Percentiles rank a stretch among this genome's conserved stretches.
Conservation (phyloP, 1,139 yeast species). For the Schwanniomyces etchellsii region DNA sequence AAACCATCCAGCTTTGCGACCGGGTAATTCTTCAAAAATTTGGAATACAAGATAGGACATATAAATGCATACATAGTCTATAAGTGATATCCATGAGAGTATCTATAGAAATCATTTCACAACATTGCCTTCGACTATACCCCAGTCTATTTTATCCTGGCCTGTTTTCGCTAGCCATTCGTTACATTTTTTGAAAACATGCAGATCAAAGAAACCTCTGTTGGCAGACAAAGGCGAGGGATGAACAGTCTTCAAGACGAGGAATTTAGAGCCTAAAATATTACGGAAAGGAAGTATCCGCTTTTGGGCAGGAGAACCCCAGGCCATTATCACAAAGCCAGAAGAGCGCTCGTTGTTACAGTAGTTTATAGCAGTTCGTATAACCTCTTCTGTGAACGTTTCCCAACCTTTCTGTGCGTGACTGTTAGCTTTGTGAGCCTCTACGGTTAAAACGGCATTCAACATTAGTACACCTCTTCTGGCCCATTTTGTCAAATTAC, state of each 20-base stretch:
- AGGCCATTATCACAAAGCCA: constrained; percentile 77
- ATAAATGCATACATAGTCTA: not conserved
- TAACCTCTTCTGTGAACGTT: constrained; percentile 69
- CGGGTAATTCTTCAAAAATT: not conserved
- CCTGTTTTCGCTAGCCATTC: constrained; percentile 59
- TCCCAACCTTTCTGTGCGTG: constrained; percentile 96
- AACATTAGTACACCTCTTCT: constrained; percentile 80
- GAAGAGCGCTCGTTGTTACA: constrained; percentile 17
- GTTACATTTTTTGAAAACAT: constrained; percentile 68
- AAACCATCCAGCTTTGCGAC: no score
- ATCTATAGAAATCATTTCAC: constrained; percentile 12
- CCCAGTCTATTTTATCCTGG: constrained; percentile 62
- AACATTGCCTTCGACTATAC: constrained; percentile 22
- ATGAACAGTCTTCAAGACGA: constrained; percentile 72
- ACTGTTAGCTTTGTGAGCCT: constrained; percentile 90
- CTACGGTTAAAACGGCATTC: constrained; percentile 86
- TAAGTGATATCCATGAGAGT: no score
- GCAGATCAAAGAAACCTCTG: constrained; percentile 72
- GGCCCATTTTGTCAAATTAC: constrained; percentile 83
- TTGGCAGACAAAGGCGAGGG: constrained; percentile 93
- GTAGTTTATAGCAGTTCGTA: constrained; percentile 40
- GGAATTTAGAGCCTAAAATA: constrained; percentile 28
- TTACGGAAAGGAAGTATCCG: constrained; percentile 43
- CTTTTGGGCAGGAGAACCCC: constrained; percentile 94
- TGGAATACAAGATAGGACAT: not conserved